These are phyloP conservation scores for Dendrocalamus sinicus DNA, from an alignment of 176 grass and related monocot genomes.

Conservation along the genomic window DNA sequence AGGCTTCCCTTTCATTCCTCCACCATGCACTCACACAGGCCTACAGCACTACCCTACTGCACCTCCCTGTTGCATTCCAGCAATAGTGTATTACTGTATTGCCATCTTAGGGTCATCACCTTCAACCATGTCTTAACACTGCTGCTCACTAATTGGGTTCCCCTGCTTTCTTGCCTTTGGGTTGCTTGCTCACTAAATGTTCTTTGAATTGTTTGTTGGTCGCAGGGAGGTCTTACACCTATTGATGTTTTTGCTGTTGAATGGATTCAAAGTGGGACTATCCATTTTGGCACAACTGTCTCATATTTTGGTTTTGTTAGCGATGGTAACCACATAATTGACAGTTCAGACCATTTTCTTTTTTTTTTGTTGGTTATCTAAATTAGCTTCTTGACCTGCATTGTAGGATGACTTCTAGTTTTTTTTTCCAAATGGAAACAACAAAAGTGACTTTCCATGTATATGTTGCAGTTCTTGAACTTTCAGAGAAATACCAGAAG, in stretches of 20 bases:
- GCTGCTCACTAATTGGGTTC: not conserved
- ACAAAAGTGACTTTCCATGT: conserved; percentile 31
- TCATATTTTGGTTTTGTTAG: conserved; percentile 98
- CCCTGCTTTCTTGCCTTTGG: not conserved
- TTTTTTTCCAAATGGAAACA: not conserved
- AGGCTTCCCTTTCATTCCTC: not conserved
- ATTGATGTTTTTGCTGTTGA: conserved; percentile 93
- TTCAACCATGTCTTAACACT: conserved; percentile 14
- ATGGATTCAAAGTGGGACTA: conserved; percentile 88
- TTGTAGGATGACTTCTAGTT: not conserved
- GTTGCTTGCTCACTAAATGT: not conserved
- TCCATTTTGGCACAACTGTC: conserved; percentile 93
- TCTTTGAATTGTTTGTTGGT: conserved; percentile 35
- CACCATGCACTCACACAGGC: not conserved
- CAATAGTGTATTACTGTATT: conserved; percentile 8
- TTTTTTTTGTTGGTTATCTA: conserved; percentile 6
- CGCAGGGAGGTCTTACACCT: conserved; percentile 87
- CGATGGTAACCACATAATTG: conserved; percentile 76
- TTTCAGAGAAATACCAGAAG: conserved; percentile 97
- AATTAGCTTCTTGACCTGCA: conserved; percentile 44
- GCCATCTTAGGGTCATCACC: not conserved
- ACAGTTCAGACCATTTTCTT: conserved; percentile 18
- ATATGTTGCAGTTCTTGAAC: conserved; percentile 85
- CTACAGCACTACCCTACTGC: not conserved
- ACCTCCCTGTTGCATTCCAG: not conserved